Conservation (phyloP, 1,284 basidiomycete genomes). For the Cryptococcus floricola region DNA sequence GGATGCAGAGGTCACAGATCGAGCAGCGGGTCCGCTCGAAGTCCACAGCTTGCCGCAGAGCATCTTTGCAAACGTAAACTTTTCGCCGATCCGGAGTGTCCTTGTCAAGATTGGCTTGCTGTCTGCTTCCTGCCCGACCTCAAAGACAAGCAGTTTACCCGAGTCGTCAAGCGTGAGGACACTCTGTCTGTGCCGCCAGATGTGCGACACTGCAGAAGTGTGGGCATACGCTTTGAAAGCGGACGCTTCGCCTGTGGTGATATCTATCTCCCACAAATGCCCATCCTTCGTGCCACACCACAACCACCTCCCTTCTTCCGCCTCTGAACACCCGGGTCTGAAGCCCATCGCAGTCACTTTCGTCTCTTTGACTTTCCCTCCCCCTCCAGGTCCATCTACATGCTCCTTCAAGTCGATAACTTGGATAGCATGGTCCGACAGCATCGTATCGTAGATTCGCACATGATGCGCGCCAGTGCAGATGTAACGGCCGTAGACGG, state of each 20-base stretch:
- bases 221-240: constrained; percentile 63
- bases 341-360: constrained; percentile 74
- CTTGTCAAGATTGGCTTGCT: constrained; percentile 53
- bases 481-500: constrained; percentile 61
- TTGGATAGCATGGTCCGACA: constrained; percentile 47
- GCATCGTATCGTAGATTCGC: constrained; percentile 54
- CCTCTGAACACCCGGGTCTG: constrained; percentile 55
- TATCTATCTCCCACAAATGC: constrained; percentile 74
- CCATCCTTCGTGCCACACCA: constrained; percentile 91
- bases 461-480: constrained; percentile 64
- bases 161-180: constrained; percentile 78
- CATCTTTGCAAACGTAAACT: constrained; percentile 71
- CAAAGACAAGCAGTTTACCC: constrained; percentile 75
- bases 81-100: constrained; percentile 70
- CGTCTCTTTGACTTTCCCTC: constrained; percentile 59
- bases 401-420: constrained; percentile 61
- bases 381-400: constrained; percentile 44
- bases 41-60: constrained; percentile 77
- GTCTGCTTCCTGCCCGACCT: constrained; percentile 18
- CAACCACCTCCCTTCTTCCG: constrained; percentile 54
- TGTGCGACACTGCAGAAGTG: constrained; percentile 61
- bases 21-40: constrained; percentile 45
- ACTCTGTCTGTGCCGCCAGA: constrained; percentile 63
- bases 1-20: constrained; percentile 48
- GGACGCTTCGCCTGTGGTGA: constrained; percentile 57